These are phyloP conservation scores for Suhomyces canberraensis DNA, from an alignment of 805 yeast species.

Conservation along the genomic window DNA sequence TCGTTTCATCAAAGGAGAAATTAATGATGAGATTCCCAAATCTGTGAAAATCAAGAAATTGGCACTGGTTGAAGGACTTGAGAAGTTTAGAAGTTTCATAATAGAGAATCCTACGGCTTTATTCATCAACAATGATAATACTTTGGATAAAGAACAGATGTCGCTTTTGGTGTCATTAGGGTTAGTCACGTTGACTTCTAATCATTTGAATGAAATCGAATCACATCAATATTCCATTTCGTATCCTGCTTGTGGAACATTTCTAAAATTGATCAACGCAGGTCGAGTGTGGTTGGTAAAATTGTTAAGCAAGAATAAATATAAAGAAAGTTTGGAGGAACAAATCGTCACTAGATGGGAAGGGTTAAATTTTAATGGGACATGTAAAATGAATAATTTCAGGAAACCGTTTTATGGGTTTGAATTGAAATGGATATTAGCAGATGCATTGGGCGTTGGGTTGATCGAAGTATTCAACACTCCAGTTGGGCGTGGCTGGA, in stretches of 20 bases:
- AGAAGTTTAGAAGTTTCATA: conserved; percentile 21
- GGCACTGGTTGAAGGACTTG: conserved; percentile 13
- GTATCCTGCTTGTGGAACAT: conserved; percentile 51
- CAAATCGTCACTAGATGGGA: conserved; percentile 45
- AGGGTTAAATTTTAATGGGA: conserved; percentile 26
- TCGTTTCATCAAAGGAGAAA: conserved; percentile 5
- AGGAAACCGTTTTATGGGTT: conserved; percentile 50
- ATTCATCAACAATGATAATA: conserved; percentile 21
- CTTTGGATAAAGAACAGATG: conserved; percentile 21
- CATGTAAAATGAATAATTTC: conserved; percentile 34
- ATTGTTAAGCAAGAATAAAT: conserved; percentile 31
- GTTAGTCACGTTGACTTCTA: conserved; percentile 43
- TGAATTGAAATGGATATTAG: conserved; percentile 47
- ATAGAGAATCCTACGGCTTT: conserved; percentile 24
- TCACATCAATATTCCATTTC: conserved; percentile 39
- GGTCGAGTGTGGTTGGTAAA: conserved; percentile 46
- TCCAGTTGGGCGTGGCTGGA: conserved; percentile 58
- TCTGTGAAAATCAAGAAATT: conserved; percentile 8
- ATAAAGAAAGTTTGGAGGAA: conserved; percentile 43
- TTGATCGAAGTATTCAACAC: conserved; percentile 50
- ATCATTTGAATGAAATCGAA: conserved; percentile 42
- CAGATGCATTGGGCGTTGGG: conserved; percentile 52
- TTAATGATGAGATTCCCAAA: not conserved
- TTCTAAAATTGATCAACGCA: conserved; percentile 40
- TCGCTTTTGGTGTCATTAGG: conserved; percentile 38